A percentile compares a stretch with the other conserved stretches of the same genome.
phyloP scores from a whole-genome alignment of 257 asterid species.

The Lycium ferocissimum region DNA sequence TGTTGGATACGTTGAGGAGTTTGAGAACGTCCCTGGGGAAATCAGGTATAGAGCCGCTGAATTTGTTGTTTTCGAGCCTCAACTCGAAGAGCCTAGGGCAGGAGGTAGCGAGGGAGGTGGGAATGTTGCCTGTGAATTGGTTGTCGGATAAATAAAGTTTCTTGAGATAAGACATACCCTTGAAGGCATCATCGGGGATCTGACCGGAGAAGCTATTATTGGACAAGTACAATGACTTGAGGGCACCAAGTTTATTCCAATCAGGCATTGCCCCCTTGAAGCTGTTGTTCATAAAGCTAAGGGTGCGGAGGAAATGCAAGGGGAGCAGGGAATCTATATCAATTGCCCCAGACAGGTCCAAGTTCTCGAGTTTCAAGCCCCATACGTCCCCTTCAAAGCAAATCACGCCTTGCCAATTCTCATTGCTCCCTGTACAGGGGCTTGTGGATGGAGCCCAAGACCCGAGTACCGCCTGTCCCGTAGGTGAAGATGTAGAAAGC shows the following conservation, averaged over 20 bases:
- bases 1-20: slow-evolving; percentile 67
- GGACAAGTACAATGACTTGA: slow-evolving; percentile 75
- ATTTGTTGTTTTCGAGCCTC: slow-evolving; percentile 71
- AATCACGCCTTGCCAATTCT: slow-evolving; percentile 75
- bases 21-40: slow-evolving; percentile 50
- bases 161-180: slow-evolving; percentile 77
- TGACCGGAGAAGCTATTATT: slow-evolving; percentile 68
- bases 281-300: slow-evolving; percentile 73
- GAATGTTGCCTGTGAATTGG: slow-evolving; percentile 65
- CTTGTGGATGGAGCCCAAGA: slow-evolving; percentile 57
- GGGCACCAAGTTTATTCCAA: slow-evolving; percentile 77
- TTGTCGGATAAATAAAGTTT: slow-evolving; percentile 68
- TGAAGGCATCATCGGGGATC: slow-evolving; percentile 67
- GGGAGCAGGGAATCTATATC: slow-evolving; percentile 66
- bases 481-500: slow-evolving; percentile 7
- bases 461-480: slow-evolving; percentile 47
- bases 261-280: slow-evolving; percentile 87
- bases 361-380: slow-evolving; percentile 82
- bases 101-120: slow-evolving; percentile 60
- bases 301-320: slow-evolving; percentile 56
- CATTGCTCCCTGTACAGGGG: slow-evolving; percentile 63
- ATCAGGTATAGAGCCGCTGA: slow-evolving; percentile 67
- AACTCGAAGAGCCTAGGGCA: slow-evolving; percentile 63
- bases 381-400: slow-evolving; percentile 71
- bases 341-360: slow-evolving; percentile 72